Conservation (phyloP, 768 basidiomycete genomes). For the Mrakia blollopis region DNA sequence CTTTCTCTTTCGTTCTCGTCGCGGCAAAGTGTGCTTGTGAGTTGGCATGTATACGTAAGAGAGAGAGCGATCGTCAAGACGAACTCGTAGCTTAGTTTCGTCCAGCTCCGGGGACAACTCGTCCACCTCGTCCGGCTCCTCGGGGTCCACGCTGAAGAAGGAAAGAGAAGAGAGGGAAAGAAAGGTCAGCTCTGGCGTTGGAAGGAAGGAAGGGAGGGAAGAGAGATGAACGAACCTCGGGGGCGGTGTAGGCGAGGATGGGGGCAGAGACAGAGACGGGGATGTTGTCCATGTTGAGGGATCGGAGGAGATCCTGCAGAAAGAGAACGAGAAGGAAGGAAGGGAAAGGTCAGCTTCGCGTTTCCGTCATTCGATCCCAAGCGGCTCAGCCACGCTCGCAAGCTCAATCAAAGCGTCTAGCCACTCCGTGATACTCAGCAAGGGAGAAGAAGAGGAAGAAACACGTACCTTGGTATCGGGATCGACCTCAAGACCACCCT, state of each 20-base stretch:
- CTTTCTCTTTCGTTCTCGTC: neutral
- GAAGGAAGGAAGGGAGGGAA: neutral
- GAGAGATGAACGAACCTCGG: constrained; percentile 19
- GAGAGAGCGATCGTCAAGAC: constrained; percentile 16
- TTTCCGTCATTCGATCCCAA: neutral
- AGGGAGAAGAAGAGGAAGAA: neutral
- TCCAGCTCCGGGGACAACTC: constrained; percentile 32
- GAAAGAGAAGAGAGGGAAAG: neutral
- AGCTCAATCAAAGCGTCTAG: too few relatives aligned
- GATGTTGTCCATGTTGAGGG: constrained; percentile 94
- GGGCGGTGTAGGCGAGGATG: constrained; percentile 31
- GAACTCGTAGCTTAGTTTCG: constrained; percentile 10
- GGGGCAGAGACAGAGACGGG: constrained; percentile 55
- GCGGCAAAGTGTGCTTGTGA: neutral
- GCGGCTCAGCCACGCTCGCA: too few relatives aligned
- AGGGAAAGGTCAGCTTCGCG: neutral
- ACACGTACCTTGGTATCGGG: constrained; percentile 79
- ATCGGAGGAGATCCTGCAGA: constrained; percentile 71
- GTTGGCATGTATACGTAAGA: neutral
- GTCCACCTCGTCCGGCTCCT: constrained; percentile 33
- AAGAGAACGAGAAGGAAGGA: neutral
- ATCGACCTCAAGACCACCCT: constrained; percentile 66
- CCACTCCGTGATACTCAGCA: too few relatives aligned
- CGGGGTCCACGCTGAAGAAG: constrained; percentile 28
- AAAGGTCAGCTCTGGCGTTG: neutral